phyloP scores from a whole-genome alignment of 495 filamentous ascomycete genomes.

The Aspergillus homomorphus region DNA sequence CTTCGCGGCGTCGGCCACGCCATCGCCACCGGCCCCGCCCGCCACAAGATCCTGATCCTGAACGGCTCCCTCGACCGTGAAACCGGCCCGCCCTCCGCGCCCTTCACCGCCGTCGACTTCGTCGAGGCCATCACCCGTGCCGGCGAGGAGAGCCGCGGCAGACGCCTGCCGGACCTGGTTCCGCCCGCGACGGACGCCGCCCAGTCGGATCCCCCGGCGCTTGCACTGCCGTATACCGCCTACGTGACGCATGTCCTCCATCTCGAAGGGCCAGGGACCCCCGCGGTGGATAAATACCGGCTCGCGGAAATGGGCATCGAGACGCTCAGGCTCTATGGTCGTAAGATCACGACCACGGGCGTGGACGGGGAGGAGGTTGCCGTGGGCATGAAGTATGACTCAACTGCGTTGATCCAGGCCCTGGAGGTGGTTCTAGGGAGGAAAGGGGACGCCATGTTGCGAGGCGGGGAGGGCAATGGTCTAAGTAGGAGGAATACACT shows the following conservation, averaged over 20 bases:
- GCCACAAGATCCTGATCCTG: slow-evolving; percentile 79
- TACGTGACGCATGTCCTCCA: slow-evolving; percentile 88
- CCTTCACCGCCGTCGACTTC: slow-evolving; percentile 74
- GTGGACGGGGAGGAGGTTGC: slow-evolving; percentile 25
- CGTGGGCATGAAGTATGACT: slow-evolving; percentile 69
- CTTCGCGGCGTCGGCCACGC: slow-evolving; percentile 45
- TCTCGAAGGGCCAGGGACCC: slow-evolving; percentile 68
- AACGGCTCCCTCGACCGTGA: slow-evolving; percentile 83
- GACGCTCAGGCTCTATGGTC: slow-evolving; percentile 71
- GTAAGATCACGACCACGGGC: slow-evolving; percentile 45
- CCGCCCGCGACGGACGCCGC: not conserved
- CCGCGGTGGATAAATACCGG: slow-evolving; percentile 63
- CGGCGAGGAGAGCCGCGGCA: slow-evolving; percentile 44
- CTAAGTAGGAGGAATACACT: slow-evolving; percentile 68
- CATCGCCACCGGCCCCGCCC: slow-evolving; percentile 39
- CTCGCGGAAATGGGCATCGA: slow-evolving; percentile 69
- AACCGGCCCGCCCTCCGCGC: slow-evolving; percentile 60
- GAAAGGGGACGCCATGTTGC: slow-evolving; percentile 53
- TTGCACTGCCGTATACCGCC: slow-evolving; percentile 35
- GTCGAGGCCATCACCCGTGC: slow-evolving; percentile 72
- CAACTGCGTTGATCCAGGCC: slow-evolving; percentile 67
- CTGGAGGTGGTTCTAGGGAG: slow-evolving; percentile 74
- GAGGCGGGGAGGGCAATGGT: slow-evolving; percentile 41
- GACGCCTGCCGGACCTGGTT: slow-evolving; percentile 12
- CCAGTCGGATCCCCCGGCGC: not conserved